Conservation (phyloP, 1,284 basidiomycete species). For the Cystobasidium slooffiae region DNA sequence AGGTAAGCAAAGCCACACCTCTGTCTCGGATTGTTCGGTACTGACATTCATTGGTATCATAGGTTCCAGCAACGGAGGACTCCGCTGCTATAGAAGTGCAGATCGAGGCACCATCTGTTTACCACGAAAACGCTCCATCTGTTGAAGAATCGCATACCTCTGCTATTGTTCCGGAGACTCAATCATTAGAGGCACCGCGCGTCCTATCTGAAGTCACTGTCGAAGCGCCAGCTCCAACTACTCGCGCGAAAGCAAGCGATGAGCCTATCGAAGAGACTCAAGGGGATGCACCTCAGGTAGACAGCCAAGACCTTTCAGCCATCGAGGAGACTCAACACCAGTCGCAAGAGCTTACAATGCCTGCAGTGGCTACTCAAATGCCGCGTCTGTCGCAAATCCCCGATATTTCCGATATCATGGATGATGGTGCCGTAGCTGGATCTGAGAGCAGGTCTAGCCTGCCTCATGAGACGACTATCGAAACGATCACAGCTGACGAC, state of each 20-base stretch:
- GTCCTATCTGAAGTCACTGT: too few relatives aligned
- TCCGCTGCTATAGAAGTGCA: too few relatives aligned
- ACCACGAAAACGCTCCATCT: too few relatives aligned
- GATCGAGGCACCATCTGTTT: too few relatives aligned
- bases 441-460: neutral
- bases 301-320: neutral
- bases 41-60: neutral
- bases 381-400: neutral
- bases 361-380: too few relatives aligned
- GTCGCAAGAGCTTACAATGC: neutral
- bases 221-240: too few relatives aligned
- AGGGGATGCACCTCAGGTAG: neutral
- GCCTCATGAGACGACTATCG: neutral
- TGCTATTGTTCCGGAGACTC: too few relatives aligned
- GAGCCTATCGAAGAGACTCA: too few relatives aligned
- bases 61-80: too few relatives aligned
- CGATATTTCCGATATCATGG: neutral
- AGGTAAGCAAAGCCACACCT: neutral
- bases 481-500: neutral
- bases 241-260: too few relatives aligned
- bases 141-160: too few relatives aligned
- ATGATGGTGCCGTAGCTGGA: neutral
- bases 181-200: too few relatives aligned
- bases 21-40: neutral
- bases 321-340: constrained; percentile 14